Conservation (phyloP, 768 basidiomycete genomes). For the Calocybe cyanea region DNA sequence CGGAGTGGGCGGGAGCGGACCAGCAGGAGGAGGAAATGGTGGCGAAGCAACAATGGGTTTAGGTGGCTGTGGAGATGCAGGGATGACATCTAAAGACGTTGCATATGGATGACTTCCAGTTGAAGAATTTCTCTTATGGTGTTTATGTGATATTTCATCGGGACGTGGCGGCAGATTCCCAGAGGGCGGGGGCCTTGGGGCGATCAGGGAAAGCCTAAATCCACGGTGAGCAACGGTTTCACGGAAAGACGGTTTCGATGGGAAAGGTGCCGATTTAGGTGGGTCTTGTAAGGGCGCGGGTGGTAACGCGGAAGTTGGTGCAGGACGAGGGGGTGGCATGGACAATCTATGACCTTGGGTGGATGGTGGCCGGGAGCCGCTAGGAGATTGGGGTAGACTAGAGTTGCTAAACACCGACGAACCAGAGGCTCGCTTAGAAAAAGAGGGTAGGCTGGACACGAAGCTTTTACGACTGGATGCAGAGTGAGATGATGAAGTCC, state of each 20-base stretch:
- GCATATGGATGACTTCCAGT: conserved; percentile 26
- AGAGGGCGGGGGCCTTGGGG: conserved; percentile 64
- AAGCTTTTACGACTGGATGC: conserved; percentile 38
- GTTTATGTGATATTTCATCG: conserved; percentile 42
- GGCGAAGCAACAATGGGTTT: conserved; percentile 5
- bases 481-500: conserved; percentile 33
- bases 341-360: conserved; percentile 49
- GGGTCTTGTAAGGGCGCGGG: conserved; percentile 49
- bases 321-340: conserved; percentile 69
- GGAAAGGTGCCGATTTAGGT: conserved; percentile 16
- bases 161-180: conserved; percentile 62
- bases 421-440: conserved; percentile 49
- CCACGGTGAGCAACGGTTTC: conserved; percentile 56
- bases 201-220: conserved; percentile 53
- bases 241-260: conserved; percentile 43
- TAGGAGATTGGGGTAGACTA: conserved; percentile 38
- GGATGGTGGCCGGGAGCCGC: conserved; percentile 23
- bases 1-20: conserved; percentile 18
- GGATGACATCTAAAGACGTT: conserved; percentile 35
- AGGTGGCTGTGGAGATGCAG: conserved; percentile 41
- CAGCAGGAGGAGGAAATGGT: conserved; percentile 17
- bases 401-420: conserved; percentile 47
- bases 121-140: conserved; percentile 34
- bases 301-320: conserved; percentile 66
- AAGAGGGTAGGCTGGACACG: conserved; percentile 42